A percentile compares a stretch with the other conserved stretches of the same genome.
Evolutionary conservation across 768 basidiomycete genomes (phyloP).

Genomic region (Xerocomellus intermedius): DNA sequence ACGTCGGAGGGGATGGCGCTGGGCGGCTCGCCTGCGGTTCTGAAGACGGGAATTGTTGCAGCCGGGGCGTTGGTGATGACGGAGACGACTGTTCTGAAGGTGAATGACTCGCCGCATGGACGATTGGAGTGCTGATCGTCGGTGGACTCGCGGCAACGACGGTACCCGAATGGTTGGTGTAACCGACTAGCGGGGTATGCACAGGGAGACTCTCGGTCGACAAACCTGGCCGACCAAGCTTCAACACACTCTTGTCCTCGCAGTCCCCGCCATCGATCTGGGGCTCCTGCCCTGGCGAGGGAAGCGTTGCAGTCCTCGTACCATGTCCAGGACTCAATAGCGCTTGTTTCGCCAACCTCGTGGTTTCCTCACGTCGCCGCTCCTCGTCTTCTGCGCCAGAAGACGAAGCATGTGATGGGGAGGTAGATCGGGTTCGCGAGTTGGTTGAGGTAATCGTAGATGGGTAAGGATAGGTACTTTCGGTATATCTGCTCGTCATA

Average conservation of each 20-base stretch:
- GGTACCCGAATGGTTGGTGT: background rate
- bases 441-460: conserved; percentile 18
- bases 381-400: conserved; percentile 24
- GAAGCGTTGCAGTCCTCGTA: conserved; percentile 36
- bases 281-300: conserved; percentile 11
- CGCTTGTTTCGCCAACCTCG: conserved; percentile 18
- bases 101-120: background rate
- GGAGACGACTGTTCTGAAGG: conserved; percentile 4
- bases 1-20: conserved; percentile 20
- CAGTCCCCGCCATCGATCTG: conserved; percentile 8
- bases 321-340: conserved; percentile 24
- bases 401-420: conserved; percentile 14
- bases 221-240: conserved; percentile 70
- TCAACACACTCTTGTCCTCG: conserved; percentile 74
- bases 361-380: conserved; percentile 23
- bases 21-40: conserved; percentile 26
- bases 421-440: conserved; percentile 20
- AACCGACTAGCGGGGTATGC: conserved; percentile 5
- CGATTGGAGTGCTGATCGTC: background rate
- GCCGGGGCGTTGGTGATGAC: conserved; percentile 2
- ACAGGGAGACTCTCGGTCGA: conserved; percentile 69
- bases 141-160: conserved; percentile 4
- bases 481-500: conserved; percentile 27
- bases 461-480: conserved; percentile 28
- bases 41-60: conserved; percentile 15